Percentiles rank a stretch among this genome's conserved stretches.
These are phyloP conservation scores for Lactarius trivialis DNA, from an alignment of 768 basidiomycete species.

Conservation along the genomic window DNA sequence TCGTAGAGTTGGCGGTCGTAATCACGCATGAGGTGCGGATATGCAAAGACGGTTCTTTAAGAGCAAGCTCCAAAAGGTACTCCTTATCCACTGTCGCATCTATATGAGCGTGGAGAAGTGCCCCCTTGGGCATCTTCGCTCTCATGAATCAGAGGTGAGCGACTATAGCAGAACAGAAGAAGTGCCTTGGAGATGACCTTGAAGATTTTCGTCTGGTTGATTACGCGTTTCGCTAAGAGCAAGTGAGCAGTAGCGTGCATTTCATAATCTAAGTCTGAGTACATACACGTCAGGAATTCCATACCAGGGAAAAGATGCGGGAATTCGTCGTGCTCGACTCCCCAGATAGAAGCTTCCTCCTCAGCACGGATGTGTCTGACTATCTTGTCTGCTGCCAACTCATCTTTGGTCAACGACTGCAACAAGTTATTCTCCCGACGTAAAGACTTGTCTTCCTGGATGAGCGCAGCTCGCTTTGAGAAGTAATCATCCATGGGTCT, in stretches of 20 bases:
- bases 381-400: slow-evolving; percentile 50
- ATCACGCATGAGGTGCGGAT: slow-evolving; percentile 41
- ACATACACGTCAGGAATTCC: slow-evolving; percentile 64
- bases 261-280: not conserved
- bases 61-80: slow-evolving; percentile 46
- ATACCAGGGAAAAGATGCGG: slow-evolving; percentile 70
- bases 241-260: slow-evolving; percentile 18
- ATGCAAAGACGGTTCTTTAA: slow-evolving; percentile 55
- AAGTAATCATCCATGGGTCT: slow-evolving; percentile 21
- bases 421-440: slow-evolving; percentile 26
- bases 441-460: slow-evolving; percentile 27
- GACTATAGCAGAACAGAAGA: not conserved
- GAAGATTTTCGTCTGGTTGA: slow-evolving; percentile 57
- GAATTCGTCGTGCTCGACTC: slow-evolving; percentile 42
- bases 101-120: slow-evolving; percentile 67
- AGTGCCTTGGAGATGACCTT: slow-evolving; percentile 51
- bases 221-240: slow-evolving; percentile 45
- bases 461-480: slow-evolving; percentile 24
- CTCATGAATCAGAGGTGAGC: not conserved
- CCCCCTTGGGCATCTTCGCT: slow-evolving; percentile 73
- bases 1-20: slow-evolving; percentile 36
- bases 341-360: slow-evolving; percentile 58
- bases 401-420: slow-evolving; percentile 28
- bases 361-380: slow-evolving; percentile 46
- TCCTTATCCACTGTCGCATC: slow-evolving; percentile 60